Percentiles rank a stretch among this genome's conserved stretches.
These are phyloP conservation scores for Fusarium denticulatum DNA, from an alignment of 2,329 filamentous ascomycete species.

Conservation along the genomic window DNA sequence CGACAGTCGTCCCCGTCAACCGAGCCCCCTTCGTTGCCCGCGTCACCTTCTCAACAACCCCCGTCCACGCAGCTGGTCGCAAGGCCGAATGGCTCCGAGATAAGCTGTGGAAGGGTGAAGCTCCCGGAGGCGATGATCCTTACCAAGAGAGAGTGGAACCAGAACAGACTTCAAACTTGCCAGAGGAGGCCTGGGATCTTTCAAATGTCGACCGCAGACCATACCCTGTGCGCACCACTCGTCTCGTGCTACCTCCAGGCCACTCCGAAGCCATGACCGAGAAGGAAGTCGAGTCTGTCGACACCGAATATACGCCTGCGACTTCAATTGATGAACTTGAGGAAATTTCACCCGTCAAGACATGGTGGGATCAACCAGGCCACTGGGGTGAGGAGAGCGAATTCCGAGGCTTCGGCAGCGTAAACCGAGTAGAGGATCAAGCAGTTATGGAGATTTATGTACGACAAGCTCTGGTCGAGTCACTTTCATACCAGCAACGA, in stretches of 20 bases:
- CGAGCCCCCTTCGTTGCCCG: conserved; percentile 43
- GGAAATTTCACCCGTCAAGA: conserved; percentile 56
- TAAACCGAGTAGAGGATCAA: conserved; percentile 54
- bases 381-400: conserved; percentile 61
- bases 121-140: conserved; percentile 52
- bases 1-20: conserved; percentile 38
- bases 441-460: conserved; percentile 59
- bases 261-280: conserved; percentile 49
- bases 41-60: conserved; percentile 48
- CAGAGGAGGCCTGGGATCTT: conserved; percentile 45
- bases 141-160: conserved; percentile 49
- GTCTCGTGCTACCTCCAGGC: conserved; percentile 48
- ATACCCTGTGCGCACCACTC: conserved; percentile 41
- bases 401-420: conserved; percentile 56
- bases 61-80: conserved; percentile 40
- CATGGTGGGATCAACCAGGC: conserved; percentile 65
- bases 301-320: conserved; percentile 60
- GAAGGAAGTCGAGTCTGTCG: conserved; percentile 44
- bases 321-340: conserved; percentile 56
- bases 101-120: conserved; percentile 54
- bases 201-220: conserved; percentile 39
- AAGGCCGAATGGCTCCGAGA: conserved; percentile 52
- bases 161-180: conserved; percentile 44
- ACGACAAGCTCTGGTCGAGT: conserved; percentile 63
- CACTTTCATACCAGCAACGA: conserved; percentile 54